Evolutionary conservation across 2,329 filamentous ascomycete species (phyloP).

Genomic region (Cladophialophora carrionii): DNA sequence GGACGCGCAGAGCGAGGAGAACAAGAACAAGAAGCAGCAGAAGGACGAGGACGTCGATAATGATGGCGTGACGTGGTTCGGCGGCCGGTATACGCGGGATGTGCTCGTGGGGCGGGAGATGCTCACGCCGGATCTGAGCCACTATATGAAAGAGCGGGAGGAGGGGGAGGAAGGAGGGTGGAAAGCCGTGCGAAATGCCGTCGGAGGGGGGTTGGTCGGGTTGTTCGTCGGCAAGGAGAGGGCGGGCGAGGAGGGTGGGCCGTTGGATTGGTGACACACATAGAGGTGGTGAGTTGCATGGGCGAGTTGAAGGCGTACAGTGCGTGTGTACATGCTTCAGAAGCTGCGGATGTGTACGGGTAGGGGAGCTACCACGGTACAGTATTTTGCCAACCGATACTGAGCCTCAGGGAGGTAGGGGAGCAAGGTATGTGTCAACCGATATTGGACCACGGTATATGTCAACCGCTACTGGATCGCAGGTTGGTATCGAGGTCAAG

Average conservation of each 20-base stretch:
- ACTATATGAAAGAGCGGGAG: constrained; percentile 28
- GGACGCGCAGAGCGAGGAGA: not conserved
- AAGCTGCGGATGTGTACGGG: not conserved
- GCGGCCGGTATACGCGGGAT: constrained; percentile 20
- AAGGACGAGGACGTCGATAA: constrained; percentile 1
- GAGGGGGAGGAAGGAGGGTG: constrained; percentile 16
- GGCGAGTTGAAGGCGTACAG: no score
- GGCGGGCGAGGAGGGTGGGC: constrained; percentile 2
- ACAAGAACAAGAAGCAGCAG: not conserved
- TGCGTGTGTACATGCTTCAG: not conserved
- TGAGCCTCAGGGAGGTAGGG: not conserved
- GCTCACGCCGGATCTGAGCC: constrained; percentile 29
- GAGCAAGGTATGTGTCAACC: no score
- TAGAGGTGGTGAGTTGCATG: not conserved
- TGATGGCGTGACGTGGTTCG: constrained; percentile 23
- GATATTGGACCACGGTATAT: not conserved
- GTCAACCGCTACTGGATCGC: not conserved
- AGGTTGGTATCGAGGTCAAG: not conserved
- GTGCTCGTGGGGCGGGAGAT: constrained; percentile 20
- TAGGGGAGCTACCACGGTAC: no score
- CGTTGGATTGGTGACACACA: constrained; percentile 18
- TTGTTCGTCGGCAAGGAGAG: constrained; percentile 29
- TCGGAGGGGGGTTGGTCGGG: constrained; percentile 28
- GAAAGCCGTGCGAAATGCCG: constrained; percentile 25
- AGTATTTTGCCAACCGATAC: not conserved